Evolutionary conservation across 306 rosid species (phyloP), one percentile per base, ranked within the genome.

Genomic region (Vigna nakashimae): DNA sequence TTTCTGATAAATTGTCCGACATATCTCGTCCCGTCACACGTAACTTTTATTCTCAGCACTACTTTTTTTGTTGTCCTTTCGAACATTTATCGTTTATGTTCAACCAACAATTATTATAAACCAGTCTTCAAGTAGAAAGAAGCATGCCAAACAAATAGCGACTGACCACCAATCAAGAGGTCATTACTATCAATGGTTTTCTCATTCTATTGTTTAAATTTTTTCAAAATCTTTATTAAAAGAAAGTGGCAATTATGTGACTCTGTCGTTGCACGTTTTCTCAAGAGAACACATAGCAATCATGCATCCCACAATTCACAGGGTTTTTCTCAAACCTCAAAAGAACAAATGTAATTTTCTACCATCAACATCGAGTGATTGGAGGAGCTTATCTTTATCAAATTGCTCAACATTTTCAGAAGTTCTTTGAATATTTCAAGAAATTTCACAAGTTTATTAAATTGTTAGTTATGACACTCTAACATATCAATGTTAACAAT

Each of bases 11-110:
- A 63, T 36, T 34, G 46, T 63, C 24, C 48, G 48, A 64, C 50
- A 70, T 16, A 51, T 50, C 34, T 52, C 9, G n/a, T 40, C 71
- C 34, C 71, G 42, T 8, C 18, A 42, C 2, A 20, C 12, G 40
- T 66, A 43, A 20, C 72, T 13, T 67, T 55, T 18, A 13, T 10
- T 20, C 5, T 8, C 70, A 30, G 4, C 36, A 65, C 43, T 52
- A 57, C 57, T 40, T 75, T 18, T 56, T 26, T 17, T 57, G 50
- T 43, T 69, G 62, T 69, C 62, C 24, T 69, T 69, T 30, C 48
- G 0, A 69, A 7, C 60, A 51, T 30, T 0, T 17, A 51, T 28
- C 30, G 5, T 34, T 20, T 13, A n/a, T 16, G 22, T 64, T 75
- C 42, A 22, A 32, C 52, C 43, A 36, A 36, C 43, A 65, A 76